A percentile compares a stretch with the other conserved stretches of the same genome.
phyloP scores from a whole-genome alignment of 352 stramenopile species.

The Phytophthora lateralis region DNA sequence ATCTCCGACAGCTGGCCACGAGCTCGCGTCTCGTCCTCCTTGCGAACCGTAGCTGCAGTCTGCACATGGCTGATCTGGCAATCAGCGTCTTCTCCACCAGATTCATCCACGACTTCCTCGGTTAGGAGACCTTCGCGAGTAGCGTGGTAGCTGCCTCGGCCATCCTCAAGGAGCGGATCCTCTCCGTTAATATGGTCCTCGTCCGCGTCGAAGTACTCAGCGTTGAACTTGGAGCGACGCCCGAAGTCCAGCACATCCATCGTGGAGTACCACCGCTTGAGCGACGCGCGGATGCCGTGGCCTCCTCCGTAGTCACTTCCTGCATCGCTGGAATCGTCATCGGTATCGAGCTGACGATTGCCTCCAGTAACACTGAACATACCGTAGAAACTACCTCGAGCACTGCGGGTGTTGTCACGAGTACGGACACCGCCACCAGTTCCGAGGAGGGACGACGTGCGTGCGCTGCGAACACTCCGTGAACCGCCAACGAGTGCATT shows the following conservation, averaged over 20 bases:
- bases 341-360: slow-evolving; percentile 32
- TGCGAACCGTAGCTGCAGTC: slow-evolving; percentile 81
- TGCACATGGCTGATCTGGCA: slow-evolving; percentile 87
- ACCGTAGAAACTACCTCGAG: slow-evolving; percentile 38
- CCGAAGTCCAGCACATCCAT: slow-evolving; percentile 75
- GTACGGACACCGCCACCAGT: slow-evolving; percentile 19
- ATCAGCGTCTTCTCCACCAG: slow-evolving; percentile 54
- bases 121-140: slow-evolving; percentile 36
- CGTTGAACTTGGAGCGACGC: slow-evolving; percentile 76
- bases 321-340: slow-evolving; percentile 44
- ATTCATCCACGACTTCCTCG: slow-evolving; percentile 27
- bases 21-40: slow-evolving; percentile 74
- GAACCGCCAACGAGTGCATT: slow-evolving; percentile 25
- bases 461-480: slow-evolving; percentile 32
- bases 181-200: slow-evolving; percentile 55
- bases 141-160: slow-evolving; percentile 46
- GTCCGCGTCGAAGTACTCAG: slow-evolving; percentile 78
- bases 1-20: slow-evolving; percentile 82
- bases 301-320: slow-evolving; percentile 57
- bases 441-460: slow-evolving; percentile 31
- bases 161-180: slow-evolving; percentile 68
- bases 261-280: slow-evolving; percentile 80
- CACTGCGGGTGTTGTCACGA: slow-evolving; percentile 36
- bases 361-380: slow-evolving; percentile 34
- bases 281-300: slow-evolving; percentile 55